Evolutionary conservation across 1,284 basidiomycete genomes (phyloP).

Genomic region (Cryptococcus hybrid): DNA sequence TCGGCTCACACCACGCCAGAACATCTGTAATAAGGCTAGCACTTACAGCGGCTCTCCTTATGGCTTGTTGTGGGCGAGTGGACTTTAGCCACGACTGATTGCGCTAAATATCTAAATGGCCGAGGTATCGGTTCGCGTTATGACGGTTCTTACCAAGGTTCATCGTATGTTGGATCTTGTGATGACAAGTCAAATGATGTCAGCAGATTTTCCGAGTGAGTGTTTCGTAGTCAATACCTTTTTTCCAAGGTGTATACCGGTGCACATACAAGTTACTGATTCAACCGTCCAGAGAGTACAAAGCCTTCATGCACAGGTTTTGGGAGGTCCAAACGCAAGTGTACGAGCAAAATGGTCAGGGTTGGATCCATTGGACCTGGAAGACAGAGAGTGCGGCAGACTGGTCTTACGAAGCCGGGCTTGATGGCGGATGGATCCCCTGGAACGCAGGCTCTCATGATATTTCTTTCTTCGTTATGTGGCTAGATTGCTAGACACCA

Average conservation of each 20-base stretch:
- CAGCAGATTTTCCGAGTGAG: slow-evolving; percentile 60
- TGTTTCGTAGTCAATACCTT: slow-evolving; percentile 19
- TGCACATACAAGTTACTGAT: background rate
- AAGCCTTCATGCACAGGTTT: slow-evolving; percentile 73
- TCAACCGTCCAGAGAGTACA: slow-evolving; percentile 60
- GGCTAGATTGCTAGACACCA: slow-evolving; percentile 35
- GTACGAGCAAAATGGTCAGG: slow-evolving; percentile 48
- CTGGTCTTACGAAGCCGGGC: slow-evolving; percentile 58
- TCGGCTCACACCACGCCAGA: background rate
- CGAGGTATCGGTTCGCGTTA: slow-evolving; percentile 70
- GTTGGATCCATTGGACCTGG: slow-evolving; percentile 49
- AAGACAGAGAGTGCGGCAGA: slow-evolving; percentile 63
- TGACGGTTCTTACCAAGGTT: slow-evolving; percentile 71
- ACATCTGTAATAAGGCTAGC: slow-evolving; percentile 57
- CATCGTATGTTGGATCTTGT: slow-evolving; percentile 69
- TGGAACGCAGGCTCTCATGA: slow-evolving; percentile 56
- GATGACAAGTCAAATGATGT: slow-evolving; percentile 66
- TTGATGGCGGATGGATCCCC: slow-evolving; percentile 81
- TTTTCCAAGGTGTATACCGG: background rate
- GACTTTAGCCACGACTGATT: slow-evolving; percentile 72
- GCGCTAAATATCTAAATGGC: slow-evolving; percentile 76
- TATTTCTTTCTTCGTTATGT: slow-evolving; percentile 52
- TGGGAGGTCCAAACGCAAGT: slow-evolving; percentile 73
- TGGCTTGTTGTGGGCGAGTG: slow-evolving; percentile 83
- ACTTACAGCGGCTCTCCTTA: slow-evolving; percentile 57